Percentiles rank a stretch among this genome's conserved stretches.
phyloP scores from a whole-genome alignment of 2,329 filamentous ascomycete genomes.

The Botryotinia globosa region DNA sequence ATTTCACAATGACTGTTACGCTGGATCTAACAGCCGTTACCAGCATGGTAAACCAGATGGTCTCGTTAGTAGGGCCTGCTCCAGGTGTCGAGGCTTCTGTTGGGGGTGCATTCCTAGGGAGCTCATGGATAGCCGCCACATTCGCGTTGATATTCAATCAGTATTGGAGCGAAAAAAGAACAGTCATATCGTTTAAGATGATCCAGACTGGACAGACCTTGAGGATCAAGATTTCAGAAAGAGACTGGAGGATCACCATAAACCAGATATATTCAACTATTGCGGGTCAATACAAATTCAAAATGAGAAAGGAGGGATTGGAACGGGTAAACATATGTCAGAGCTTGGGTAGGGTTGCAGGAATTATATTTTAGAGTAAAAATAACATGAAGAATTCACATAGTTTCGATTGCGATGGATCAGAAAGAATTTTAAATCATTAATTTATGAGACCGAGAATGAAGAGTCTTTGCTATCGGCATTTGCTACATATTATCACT shows the following conservation, averaged over 20 bases:
- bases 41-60: neutral
- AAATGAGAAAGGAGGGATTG: neutral
- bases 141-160: neutral
- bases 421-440: neutral
- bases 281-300: neutral
- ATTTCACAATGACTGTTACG: slow-evolving; percentile 1
- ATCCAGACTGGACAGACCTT: neutral
- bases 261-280: neutral
- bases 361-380: neutral
- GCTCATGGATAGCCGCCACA: neutral
- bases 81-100: neutral
- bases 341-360: neutral
- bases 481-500: neutral
- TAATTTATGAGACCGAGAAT: neutral
- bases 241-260: too few relatives aligned
- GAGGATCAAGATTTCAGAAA: neutral
- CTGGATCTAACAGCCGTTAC: neutral
- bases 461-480: neutral
- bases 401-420: neutral
- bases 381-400: neutral
- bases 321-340: neutral
- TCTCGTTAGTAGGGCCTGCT: neutral
- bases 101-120: neutral
- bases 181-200: neutral
- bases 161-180: neutral